phyloP scores from a whole-genome alignment of 495 filamentous ascomycete genomes.

The Annulohypoxylon moriforme region DNA sequence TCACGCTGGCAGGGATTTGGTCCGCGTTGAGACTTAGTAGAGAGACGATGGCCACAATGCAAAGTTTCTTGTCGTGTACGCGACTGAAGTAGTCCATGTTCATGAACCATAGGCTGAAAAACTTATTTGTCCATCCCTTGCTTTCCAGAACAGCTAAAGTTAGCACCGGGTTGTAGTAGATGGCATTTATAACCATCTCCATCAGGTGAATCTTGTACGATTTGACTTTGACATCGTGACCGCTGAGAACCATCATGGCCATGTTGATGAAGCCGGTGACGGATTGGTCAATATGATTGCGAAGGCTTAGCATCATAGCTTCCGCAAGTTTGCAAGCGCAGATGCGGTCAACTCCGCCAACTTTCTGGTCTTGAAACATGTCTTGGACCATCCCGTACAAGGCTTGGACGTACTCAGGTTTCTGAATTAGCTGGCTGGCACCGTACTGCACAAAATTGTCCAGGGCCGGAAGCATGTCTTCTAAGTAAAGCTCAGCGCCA shows the following conservation, averaged over 20 bases:
- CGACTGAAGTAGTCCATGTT: slow-evolving; percentile 93
- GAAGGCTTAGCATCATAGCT: slow-evolving; percentile 94
- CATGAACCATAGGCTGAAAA: slow-evolving; percentile 97
- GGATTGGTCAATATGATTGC: slow-evolving; percentile 87
- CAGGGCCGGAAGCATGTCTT: slow-evolving; percentile 97
- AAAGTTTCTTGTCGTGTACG: slow-evolving; percentile 98
- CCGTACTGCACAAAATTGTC: slow-evolving; percentile 98
- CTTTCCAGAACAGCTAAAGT: slow-evolving; percentile 84
- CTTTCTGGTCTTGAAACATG: slow-evolving; percentile 79
- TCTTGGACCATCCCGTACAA: slow-evolving; percentile 84
- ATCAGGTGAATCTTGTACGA: slow-evolving; percentile 94
- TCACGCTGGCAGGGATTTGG: slow-evolving; percentile 86
- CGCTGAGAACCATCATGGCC: slow-evolving; percentile 83
- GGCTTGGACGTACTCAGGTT: slow-evolving; percentile 85
- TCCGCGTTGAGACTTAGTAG: slow-evolving; percentile 79
- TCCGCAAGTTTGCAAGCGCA: slow-evolving; percentile 99
- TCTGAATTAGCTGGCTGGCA: slow-evolving; percentile 78
- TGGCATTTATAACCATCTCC: slow-evolving; percentile 98
- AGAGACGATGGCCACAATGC: slow-evolving; percentile 89
- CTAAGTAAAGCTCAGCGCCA: slow-evolving; percentile 95
- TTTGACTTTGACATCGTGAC: slow-evolving; percentile 79
- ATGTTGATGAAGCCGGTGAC: slow-evolving; percentile 88
- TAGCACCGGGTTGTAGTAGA: slow-evolving; percentile 93
- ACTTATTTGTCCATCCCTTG: slow-evolving; percentile 99
- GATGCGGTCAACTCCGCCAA: slow-evolving; percentile 94